Conservation (phyloP, 2,329 filamentous ascomycete species). For the Gnomoniopsis smithogilvyi region DNA sequence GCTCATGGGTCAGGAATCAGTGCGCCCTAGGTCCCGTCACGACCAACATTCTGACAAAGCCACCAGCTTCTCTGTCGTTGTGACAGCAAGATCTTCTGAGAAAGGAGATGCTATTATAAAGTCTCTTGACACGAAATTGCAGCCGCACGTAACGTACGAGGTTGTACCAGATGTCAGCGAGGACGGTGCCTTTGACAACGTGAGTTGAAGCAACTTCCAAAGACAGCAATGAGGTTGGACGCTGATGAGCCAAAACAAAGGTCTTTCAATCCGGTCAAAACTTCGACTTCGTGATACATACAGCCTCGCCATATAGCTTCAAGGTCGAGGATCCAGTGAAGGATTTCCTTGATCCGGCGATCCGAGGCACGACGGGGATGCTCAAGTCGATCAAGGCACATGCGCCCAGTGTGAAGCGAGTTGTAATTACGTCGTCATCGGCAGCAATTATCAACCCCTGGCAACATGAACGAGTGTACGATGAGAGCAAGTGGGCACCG, state of each 20-base stretch:
- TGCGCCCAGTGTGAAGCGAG: constrained; percentile 54
- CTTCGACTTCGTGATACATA: constrained; percentile 73
- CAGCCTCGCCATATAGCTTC: constrained; percentile 71
- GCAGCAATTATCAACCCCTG: constrained; percentile 39
- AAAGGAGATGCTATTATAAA: constrained; percentile 43
- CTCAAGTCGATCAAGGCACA: constrained; percentile 43
- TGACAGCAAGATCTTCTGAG: constrained; percentile 44
- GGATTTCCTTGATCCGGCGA: constrained; percentile 53
- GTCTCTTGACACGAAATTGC: constrained; percentile 39
- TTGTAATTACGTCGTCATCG: constrained; percentile 54
- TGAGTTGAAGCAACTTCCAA: constrained; percentile 17
- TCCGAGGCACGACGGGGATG: constrained; percentile 49
- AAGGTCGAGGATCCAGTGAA: constrained; percentile 49
- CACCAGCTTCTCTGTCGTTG: constrained; percentile 39
- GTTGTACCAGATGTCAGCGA: constrained; percentile 72
- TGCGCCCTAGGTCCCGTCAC: constrained; percentile 5
- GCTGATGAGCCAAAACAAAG: constrained; percentile 16
- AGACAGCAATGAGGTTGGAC: not conserved
- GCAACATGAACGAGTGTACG: constrained; percentile 34
- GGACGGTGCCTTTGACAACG: constrained; percentile 65
- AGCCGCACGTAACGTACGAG: constrained; percentile 36
- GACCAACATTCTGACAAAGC: constrained; percentile 38
- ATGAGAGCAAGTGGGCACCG: constrained; percentile 37
- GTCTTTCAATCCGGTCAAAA: constrained; percentile 41
- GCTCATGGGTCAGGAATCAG: constrained; percentile 31